Percentiles rank a stretch among this genome's conserved stretches.
phyloP scores from a whole-genome alignment of 192 early-diverging fungal species.

The Jimgerdemannia lactiflua region DNA sequence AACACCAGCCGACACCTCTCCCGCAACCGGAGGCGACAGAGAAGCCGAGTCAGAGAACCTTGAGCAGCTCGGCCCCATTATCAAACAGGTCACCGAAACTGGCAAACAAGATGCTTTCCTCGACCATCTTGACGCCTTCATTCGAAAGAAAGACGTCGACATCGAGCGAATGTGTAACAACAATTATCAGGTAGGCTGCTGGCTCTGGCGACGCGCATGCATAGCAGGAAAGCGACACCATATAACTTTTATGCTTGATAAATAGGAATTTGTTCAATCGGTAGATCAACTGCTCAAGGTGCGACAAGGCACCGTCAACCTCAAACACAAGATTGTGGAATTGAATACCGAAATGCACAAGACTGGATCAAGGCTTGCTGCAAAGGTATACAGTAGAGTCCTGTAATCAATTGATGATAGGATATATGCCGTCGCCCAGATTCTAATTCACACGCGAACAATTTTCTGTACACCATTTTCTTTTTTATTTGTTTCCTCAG shows the following conservation, averaged over 20 bases:
- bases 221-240: not conserved
- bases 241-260: not conserved
- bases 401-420: not conserved
- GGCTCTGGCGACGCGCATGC: not conserved
- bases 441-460: not conserved
- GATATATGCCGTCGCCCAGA: not conserved
- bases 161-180: slow-evolving; percentile 97
- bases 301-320: slow-evolving; percentile 75
- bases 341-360: slow-evolving; percentile 85
- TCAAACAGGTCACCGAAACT: slow-evolving; percentile 86
- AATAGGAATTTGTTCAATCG: slow-evolving; percentile 86
- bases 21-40: slow-evolving; percentile 21
- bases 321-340: slow-evolving; percentile 82
- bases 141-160: slow-evolving; percentile 87
- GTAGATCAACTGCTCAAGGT: slow-evolving; percentile 97
- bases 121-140: slow-evolving; percentile 82
- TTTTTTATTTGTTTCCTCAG: slow-evolving; percentile 34
- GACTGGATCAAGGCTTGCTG: slow-evolving; percentile 74
- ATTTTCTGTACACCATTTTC: slow-evolving; percentile 1
- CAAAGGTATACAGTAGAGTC: slow-evolving; percentile 50
- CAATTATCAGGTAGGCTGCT: slow-evolving; percentile 80
- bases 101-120: slow-evolving; percentile 84
- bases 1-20: not conserved
- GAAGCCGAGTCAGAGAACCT: slow-evolving; percentile 58
- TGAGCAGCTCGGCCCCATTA: slow-evolving; percentile 81